These are phyloP conservation scores for Phytophthora cactorum DNA, from an alignment of 352 stramenopile species.

Conservation along the genomic window DNA sequence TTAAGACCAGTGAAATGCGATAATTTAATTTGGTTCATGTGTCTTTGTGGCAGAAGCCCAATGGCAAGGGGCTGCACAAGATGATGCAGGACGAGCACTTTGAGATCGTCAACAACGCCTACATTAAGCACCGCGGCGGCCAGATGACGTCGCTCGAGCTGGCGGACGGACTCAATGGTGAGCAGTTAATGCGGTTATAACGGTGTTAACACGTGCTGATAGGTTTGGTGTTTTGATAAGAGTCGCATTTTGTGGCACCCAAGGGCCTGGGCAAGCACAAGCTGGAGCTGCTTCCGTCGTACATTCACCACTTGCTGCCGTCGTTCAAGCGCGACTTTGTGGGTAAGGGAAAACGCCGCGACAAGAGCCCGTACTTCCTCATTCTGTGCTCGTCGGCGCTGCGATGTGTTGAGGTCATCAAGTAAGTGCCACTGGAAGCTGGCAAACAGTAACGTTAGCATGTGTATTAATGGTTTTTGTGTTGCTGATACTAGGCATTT, in stretches of 20 bases:
- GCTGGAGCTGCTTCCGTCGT: conserved; percentile 69
- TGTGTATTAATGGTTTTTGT: conserved; percentile 20
- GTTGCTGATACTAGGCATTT: conserved; percentile 49
- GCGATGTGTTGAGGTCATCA: conserved; percentile 92
- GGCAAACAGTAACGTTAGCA: background rate
- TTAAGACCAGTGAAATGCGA: background rate
- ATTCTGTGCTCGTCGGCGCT: conserved; percentile 93
- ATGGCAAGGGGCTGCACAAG: conserved; percentile 78
- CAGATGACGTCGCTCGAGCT: conserved; percentile 87
- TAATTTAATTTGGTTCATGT: conserved; percentile 1
- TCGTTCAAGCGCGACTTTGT: conserved; percentile 81
- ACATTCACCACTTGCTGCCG: conserved; percentile 77
- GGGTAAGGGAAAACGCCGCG: conserved; percentile 76
- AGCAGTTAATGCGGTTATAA: background rate
- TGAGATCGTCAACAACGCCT: conserved; percentile 83
- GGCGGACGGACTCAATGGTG: conserved; percentile 79
- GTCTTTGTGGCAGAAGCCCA: conserved; percentile 24
- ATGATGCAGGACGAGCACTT: conserved; percentile 81
- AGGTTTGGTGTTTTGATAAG: conserved; percentile 32
- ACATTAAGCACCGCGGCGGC: conserved; percentile 75
- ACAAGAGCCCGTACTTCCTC: conserved; percentile 92
- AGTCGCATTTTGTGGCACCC: conserved; percentile 70
- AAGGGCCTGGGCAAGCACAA: conserved; percentile 83
- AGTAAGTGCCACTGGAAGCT: conserved; percentile 59
- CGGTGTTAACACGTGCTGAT: background rate